These are phyloP conservation scores for Davidsoniella eucalypti DNA, from an alignment of 2,329 filamentous ascomycete genomes.

Conservation along the genomic window DNA sequence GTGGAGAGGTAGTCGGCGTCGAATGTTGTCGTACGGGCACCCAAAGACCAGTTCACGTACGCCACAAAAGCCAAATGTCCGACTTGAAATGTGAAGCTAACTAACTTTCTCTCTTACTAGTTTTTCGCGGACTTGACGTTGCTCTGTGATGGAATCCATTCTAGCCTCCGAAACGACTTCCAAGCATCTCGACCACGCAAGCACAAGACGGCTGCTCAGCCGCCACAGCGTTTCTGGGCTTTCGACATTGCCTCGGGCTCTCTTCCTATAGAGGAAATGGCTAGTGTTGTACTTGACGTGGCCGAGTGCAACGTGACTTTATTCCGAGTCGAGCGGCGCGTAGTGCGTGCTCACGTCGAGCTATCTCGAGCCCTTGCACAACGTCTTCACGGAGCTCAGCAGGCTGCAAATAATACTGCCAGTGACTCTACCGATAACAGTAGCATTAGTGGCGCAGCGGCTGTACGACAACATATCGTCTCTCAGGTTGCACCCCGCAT, in stretches of 20 bases:
- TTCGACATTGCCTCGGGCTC: slow-evolving; percentile 17
- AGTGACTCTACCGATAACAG: neutral
- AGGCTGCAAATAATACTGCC: neutral
- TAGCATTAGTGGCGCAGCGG: neutral
- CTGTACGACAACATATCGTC: slow-evolving; percentile 13
- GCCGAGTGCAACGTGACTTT: slow-evolving; percentile 17
- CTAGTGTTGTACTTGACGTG: slow-evolving; percentile 18
- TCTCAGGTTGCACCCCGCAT: neutral
- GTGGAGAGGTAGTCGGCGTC: slow-evolving; percentile 7
- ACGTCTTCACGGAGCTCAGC: neutral
- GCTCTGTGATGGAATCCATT: slow-evolving; percentile 8
- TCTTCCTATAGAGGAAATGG: slow-evolving; percentile 11
- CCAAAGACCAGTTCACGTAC: slow-evolving; percentile 7
- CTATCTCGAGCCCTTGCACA: slow-evolving; percentile 14
- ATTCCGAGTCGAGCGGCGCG: slow-evolving; percentile 17
- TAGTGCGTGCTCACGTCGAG: slow-evolving; percentile 18
- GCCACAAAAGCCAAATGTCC: neutral
- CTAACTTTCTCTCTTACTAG: neutral
- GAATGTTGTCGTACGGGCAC: slow-evolving; percentile 2
- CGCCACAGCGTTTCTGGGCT: slow-evolving; percentile 17
- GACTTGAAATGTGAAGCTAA: too few species aligned
- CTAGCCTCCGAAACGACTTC: slow-evolving; percentile 14
- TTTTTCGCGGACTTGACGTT: slow-evolving; percentile 10
- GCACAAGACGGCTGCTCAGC: slow-evolving; percentile 17
- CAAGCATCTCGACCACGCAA: slow-evolving; percentile 17